Percentiles rank a stretch among this genome's conserved stretches.
These are phyloP conservation scores for Neurospora hispaniola DNA, from an alignment of 495 filamentous ascomycete genomes.

Conservation along the genomic window DNA sequence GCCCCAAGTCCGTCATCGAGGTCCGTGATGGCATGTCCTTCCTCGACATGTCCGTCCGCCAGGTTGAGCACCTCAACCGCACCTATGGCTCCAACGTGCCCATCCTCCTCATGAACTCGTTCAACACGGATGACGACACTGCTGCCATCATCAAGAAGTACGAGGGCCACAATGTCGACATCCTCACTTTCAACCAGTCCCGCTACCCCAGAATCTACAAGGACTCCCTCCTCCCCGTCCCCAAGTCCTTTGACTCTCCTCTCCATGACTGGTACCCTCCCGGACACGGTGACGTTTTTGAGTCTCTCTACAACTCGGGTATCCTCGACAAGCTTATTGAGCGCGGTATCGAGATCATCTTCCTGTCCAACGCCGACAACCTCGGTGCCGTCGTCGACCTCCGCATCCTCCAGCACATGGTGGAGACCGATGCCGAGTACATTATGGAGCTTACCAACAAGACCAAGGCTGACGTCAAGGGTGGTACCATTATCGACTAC, in stretches of 20 bases:
- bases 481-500: slow-evolving; percentile 99
- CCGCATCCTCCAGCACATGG: slow-evolving; percentile 98
- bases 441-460: slow-evolving; percentile 99
- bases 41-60: slow-evolving; percentile 95
- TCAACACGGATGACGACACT: slow-evolving; percentile 99
- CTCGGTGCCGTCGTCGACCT: slow-evolving; percentile 95
- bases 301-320: slow-evolving; percentile 99
- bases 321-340: slow-evolving; percentile 92
- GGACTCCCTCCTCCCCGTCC: slow-evolving; percentile 93
- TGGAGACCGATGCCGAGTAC: slow-evolving; percentile 89
- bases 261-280: slow-evolving; percentile 98
- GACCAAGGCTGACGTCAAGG: slow-evolving; percentile 99
- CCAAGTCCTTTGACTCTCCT: slow-evolving; percentile 76
- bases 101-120: slow-evolving; percentile 99
- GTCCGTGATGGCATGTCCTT: slow-evolving; percentile 99
- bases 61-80: slow-evolving; percentile 98
- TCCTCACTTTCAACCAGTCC: slow-evolving; percentile 99
- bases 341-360: slow-evolving; percentile 93
- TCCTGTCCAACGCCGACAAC: slow-evolving; percentile 99
- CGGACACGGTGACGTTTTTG: slow-evolving; percentile 98
- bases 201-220: slow-evolving; percentile 94
- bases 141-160: slow-evolving; percentile 99
- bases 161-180: slow-evolving; percentile 98
- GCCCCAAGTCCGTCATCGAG: slow-evolving; percentile 98
- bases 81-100: slow-evolving; percentile 96